phyloP scores from a whole-genome alignment of 345 rosid species.

The Murraya koenigii region DNA sequence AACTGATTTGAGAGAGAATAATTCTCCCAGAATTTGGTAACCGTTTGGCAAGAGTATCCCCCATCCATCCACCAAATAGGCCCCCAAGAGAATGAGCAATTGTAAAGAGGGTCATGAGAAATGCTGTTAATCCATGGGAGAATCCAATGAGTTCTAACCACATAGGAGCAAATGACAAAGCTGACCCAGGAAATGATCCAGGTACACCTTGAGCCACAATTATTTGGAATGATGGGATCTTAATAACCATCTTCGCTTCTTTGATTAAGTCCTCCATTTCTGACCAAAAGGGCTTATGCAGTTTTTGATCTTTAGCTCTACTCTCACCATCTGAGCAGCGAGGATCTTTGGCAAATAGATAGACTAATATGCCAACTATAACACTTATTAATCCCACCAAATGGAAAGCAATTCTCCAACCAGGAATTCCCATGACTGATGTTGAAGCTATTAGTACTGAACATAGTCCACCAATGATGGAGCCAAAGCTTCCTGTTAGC shows the following conservation, averaged over 20 bases:
- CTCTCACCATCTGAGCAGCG: slow-evolving; percentile 26
- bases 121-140: slow-evolving; percentile 54
- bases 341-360: slow-evolving; percentile 64
- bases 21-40: slow-evolving; percentile 60
- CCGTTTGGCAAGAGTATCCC: slow-evolving; percentile 46
- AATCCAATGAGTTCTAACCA: slow-evolving; percentile 72
- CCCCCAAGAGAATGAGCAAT: slow-evolving; percentile 39
- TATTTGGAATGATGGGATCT: slow-evolving; percentile 60
- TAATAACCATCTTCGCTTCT: slow-evolving; percentile 54
- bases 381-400: slow-evolving; percentile 58
- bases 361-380: slow-evolving; percentile 57
- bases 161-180: slow-evolving; percentile 60
- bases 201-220: slow-evolving; percentile 71
- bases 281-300: slow-evolving; percentile 31
- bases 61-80: slow-evolving; percentile 63
- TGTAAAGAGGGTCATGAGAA: slow-evolving; percentile 37
- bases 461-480: slow-evolving; percentile 53
- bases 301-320: slow-evolving; percentile 15
- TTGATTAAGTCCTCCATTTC: slow-evolving; percentile 37
- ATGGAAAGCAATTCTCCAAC: slow-evolving; percentile 80
- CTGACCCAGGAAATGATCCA: slow-evolving; percentile 62
- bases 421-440: slow-evolving; percentile 62
- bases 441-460: slow-evolving; percentile 64
- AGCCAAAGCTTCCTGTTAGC: slow-evolving; percentile 54
- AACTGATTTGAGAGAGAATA: slow-evolving; percentile 52